phyloP scores from a whole-genome alignment of 768 basidiomycete species.

The Boletus reticuloceps region DNA sequence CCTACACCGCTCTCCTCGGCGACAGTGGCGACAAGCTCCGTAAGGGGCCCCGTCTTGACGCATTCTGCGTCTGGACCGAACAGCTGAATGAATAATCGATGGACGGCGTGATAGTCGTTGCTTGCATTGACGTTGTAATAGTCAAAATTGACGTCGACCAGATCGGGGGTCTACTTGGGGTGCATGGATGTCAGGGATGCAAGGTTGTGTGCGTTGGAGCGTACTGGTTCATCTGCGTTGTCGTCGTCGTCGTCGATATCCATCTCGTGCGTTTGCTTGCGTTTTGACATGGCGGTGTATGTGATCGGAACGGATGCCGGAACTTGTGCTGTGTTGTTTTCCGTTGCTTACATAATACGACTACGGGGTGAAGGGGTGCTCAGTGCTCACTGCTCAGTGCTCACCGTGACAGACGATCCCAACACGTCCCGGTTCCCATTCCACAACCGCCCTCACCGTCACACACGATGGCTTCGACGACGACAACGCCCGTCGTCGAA shows the following conservation, averaged over 20 bases:
- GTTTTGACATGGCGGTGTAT: conserved; percentile 44
- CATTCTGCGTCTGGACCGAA: conserved; percentile 70
- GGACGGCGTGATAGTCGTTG: conserved; percentile 85
- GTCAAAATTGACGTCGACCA: conserved; percentile 57
- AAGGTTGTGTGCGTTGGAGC: conserved; percentile 13
- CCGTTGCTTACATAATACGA: conserved; percentile 16
- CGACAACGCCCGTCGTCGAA: conserved; percentile 46
- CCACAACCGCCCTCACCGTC: conserved; percentile 5
- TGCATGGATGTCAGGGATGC: conserved; percentile 3
- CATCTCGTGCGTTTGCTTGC: conserved; percentile 42
- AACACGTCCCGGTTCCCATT: neutral
- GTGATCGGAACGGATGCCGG: no score
- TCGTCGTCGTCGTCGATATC: conserved; percentile 37
- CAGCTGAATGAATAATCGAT: conserved; percentile 67
- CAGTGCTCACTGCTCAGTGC: neutral
- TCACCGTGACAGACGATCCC: neutral
- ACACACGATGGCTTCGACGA: conserved; percentile 22
- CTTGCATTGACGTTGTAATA: conserved; percentile 85
- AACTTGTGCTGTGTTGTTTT: no score
- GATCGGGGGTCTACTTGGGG: conserved; percentile 12
- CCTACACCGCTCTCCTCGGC: conserved; percentile 74
- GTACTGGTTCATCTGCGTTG: conserved; percentile 39
- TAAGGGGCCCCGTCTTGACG: conserved; percentile 69
- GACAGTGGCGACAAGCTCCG: conserved; percentile 76
- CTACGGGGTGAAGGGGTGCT: conserved; percentile 4